phyloP scores from a whole-genome alignment of 2,329 filamentous ascomycete species.

The Fusarium sp. region DNA sequence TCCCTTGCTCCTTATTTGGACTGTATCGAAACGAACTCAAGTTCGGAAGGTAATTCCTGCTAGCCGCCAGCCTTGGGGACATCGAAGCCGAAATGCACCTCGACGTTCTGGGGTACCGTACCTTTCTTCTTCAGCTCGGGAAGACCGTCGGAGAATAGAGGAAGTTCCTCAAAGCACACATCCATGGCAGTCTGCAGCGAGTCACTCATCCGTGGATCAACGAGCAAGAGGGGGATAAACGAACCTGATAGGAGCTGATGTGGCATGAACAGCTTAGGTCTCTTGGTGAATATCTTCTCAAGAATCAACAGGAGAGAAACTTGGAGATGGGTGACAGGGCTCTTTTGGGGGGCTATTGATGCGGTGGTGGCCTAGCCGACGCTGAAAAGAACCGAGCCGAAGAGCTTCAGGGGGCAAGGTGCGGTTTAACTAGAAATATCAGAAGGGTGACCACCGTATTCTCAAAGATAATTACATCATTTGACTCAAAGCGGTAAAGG shows the following conservation, averaged over 20 bases:
- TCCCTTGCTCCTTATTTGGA: background rate
- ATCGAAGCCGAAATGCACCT: background rate
- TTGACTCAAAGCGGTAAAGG: background rate
- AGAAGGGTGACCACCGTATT: background rate
- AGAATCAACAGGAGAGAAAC: background rate
- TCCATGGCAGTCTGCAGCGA: background rate
- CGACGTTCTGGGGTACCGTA: no score
- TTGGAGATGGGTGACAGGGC: background rate
- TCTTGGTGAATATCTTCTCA: background rate
- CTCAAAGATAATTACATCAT: background rate
- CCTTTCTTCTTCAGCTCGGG: background rate
- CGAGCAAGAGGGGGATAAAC: background rate
- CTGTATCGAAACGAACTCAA: background rate
- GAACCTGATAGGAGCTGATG: background rate
- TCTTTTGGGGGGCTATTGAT: background rate
- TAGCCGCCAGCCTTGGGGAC: background rate
- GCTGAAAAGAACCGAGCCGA: background rate
- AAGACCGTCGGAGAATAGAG: background rate
- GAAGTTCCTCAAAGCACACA: background rate
- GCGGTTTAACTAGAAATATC: rapidly evolving
- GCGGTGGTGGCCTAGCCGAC: no score
- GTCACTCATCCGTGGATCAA: background rate
- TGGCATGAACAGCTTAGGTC: background rate
- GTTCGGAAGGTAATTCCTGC: background rate
- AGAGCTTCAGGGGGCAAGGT: background rate